phyloP scores from a whole-genome alignment of 106 monocot species.

The Dendrobium nobile region DNA sequence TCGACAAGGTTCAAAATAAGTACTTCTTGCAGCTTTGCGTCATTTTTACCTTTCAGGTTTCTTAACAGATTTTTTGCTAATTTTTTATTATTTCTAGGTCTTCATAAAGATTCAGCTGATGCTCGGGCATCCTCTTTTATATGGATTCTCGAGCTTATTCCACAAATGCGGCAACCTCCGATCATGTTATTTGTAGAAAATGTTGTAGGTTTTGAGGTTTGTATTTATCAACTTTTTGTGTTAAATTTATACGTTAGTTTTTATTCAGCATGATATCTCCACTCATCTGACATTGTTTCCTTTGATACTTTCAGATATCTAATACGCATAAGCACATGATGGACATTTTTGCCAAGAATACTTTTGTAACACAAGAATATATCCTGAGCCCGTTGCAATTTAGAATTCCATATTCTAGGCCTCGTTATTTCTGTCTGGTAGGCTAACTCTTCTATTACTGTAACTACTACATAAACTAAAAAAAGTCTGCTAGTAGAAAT shows the following conservation, averaged over 20 bases:
- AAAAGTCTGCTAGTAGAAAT: background rate
- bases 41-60: background rate
- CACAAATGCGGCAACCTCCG: constrained; percentile 64
- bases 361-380: constrained; percentile 73
- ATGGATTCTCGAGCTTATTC: constrained; percentile 67
- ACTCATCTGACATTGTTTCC: background rate
- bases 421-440: constrained; percentile 97
- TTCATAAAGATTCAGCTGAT: constrained; percentile 91
- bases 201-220: constrained; percentile 96
- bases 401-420: constrained; percentile 89
- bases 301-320: constrained; percentile 46
- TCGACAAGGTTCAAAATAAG: constrained; percentile 54
- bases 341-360: constrained; percentile 41
- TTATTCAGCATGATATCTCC: background rate
- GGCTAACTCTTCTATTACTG: background rate
- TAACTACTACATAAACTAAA: background rate
- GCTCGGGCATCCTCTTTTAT: constrained; percentile 86
- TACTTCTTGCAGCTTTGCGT: background rate
- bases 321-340: constrained; percentile 76
- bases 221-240: constrained; percentile 4
- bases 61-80: constrained; percentile 2
- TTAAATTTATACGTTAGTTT: background rate
- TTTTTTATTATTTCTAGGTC: constrained; percentile 44
- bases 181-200: constrained; percentile 85
- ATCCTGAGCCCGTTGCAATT: constrained; percentile 89